phyloP scores from a whole-genome alignment of 2,329 filamentous ascomycete species.

The Aspergillus pseudoglaucus region DNA sequence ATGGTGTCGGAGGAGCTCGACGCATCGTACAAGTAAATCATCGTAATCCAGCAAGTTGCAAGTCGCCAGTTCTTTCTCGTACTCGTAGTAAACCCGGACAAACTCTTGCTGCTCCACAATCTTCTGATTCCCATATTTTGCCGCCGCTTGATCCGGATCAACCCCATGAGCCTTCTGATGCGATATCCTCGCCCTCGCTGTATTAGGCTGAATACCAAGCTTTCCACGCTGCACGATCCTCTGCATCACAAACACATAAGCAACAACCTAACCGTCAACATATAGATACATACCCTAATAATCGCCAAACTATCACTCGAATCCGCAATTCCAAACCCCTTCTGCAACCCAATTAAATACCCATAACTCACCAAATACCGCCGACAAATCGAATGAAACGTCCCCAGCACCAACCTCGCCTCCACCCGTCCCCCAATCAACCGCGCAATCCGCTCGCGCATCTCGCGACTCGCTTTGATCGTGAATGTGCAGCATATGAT shows the following conservation, averaged over 20 bases:
- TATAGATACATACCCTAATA: constrained; percentile 46
- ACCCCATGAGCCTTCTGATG: constrained; percentile 53
- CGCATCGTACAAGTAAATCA: constrained; percentile 77
- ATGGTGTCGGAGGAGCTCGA: constrained; percentile 65
- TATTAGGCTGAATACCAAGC: constrained; percentile 61
- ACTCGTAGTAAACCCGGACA: constrained; percentile 62
- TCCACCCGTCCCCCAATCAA: constrained; percentile 73
- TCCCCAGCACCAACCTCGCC: constrained; percentile 75
- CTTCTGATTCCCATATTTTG: constrained; percentile 31
- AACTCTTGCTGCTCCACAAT: constrained; percentile 58
- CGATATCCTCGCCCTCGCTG: constrained; percentile 69
- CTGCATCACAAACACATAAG: constrained; percentile 17
- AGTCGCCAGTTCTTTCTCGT: constrained; percentile 65
- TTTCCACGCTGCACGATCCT: constrained; percentile 73
- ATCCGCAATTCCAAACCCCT: constrained; percentile 87
- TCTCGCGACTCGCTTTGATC: constrained; percentile 87
- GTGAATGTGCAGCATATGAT: constrained; percentile 96
- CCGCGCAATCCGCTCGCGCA: constrained; percentile 78
- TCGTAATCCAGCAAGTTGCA: constrained; percentile 92
- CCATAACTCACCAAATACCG: constrained; percentile 81
- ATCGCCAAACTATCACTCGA: constrained; percentile 72
- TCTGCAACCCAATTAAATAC: constrained; percentile 69
- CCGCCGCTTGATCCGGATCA: constrained; percentile 38
- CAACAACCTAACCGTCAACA: neutral
- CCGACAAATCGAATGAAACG: constrained; percentile 87